These are phyloP conservation scores for Lentithecium fluviatile DNA, from an alignment of 495 filamentous ascomycete genomes.

Conservation along the genomic window DNA sequence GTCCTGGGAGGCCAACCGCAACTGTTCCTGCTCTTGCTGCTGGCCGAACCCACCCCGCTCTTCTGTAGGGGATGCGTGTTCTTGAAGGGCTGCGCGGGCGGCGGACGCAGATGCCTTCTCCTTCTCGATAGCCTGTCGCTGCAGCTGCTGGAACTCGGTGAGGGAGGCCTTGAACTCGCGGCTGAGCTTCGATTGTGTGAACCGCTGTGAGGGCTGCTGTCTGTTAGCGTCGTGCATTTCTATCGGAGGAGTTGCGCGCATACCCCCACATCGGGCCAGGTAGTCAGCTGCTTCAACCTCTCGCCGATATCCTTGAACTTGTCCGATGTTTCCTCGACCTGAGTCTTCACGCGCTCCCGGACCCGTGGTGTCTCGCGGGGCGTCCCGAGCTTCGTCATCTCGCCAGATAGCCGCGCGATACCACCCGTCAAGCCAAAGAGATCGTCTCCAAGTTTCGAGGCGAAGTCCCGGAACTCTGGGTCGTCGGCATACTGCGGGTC, in stretches of 20 bases:
- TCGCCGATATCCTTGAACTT: constrained; percentile 94
- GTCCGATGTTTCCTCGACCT: constrained; percentile 78
- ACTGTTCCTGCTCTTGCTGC: constrained; percentile 72
- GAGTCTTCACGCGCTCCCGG: constrained; percentile 80
- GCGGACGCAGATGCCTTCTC: constrained; percentile 82
- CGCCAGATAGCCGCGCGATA: constrained; percentile 72
- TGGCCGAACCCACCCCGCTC: constrained; percentile 48
- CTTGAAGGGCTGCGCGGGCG: constrained; percentile 69
- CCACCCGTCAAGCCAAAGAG: constrained; percentile 85
- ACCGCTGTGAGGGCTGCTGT: constrained; percentile 81
- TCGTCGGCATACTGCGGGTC: constrained; percentile 80
- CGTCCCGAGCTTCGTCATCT: constrained; percentile 83
- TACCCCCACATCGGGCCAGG: constrained; percentile 91
- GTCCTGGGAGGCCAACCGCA: constrained; percentile 82
- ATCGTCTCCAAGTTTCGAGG: constrained; percentile 76
- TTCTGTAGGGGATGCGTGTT: constrained; percentile 40
- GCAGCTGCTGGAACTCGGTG: constrained; percentile 84
- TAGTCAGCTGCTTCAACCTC: constrained; percentile 84
- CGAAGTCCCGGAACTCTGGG: constrained; percentile 83
- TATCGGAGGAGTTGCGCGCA: constrained; percentile 37
- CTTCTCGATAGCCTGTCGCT: constrained; percentile 86
- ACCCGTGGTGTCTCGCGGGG: constrained; percentile 87
- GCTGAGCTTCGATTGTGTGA: constrained; percentile 90
- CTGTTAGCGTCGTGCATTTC: constrained; percentile 4
- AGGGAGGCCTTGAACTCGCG: constrained; percentile 86